Base-by-base conservation (phyloP, 192 early-diverging fungal genomes). In the Entomortierella chlamydospora region DNA sequence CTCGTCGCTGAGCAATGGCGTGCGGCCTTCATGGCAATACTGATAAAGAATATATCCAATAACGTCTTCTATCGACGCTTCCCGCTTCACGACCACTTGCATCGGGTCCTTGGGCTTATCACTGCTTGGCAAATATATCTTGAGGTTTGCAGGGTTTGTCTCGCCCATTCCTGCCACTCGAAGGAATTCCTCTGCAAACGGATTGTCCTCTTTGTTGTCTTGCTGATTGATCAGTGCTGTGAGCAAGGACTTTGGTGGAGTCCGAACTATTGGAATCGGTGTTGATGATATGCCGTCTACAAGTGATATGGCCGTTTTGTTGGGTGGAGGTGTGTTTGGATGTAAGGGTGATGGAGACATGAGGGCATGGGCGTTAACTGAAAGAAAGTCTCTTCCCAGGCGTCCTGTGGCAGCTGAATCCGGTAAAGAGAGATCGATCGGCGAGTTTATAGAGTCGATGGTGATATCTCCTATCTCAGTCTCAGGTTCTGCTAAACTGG, bases 21-120 rank as follows among this genome's bases (percentile, higher is more conserved):
- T 42, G 26, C 87, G 64, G 12, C 87, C 87, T 37, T 93, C 87
- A 52, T 95, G 91, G 37, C 92, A 85, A 81, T 98, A 97, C 73
- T 95, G 92, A 73, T 93, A 95, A 15, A 99, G 86, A 6, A 91
- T 88, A 66, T 93, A 97, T 7, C 98, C 98, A 81, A 99, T 98
- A 3, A 93, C 92, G 54, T 99, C 95, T 66, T 98, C 95, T 2
- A 98, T 95, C 23, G 88, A 90, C 17, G 95, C 95, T 34, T 92
- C 90, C 3, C 88, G 83, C 34, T 91, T 92, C 18, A 98, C 92
- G 3, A 87, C 84, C 15, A 99, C 82, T 6, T 82, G 79, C 45
- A 96, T 72, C 9, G 91, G 88, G 17, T 77, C 76, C 17, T 56
- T 67, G 11, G 85, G 85, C 4, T 73, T 70, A 17, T 69, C 80